Evolutionary conservation across 257 asterid species (phyloP).

Genomic region (Solanum phureja): DNA sequence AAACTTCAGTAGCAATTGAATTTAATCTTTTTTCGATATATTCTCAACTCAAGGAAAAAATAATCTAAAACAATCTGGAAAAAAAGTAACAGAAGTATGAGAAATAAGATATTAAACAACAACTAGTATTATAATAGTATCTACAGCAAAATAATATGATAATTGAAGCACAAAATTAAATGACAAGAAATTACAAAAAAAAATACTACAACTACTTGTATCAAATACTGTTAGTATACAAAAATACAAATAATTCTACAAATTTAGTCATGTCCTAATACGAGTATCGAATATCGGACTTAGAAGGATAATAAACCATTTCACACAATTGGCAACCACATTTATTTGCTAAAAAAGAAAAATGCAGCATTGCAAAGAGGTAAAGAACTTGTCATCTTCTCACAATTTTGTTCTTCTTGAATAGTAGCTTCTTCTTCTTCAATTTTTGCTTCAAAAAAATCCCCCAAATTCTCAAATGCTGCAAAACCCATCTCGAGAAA

Average conservation of each 20-base stretch:
- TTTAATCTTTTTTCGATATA: accelerated
- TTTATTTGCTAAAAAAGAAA: background rate
- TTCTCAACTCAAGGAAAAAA: too few relatives aligned
- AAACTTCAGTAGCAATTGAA: too few relatives aligned
- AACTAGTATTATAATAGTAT: too few relatives aligned
- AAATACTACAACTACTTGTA: too few relatives aligned
- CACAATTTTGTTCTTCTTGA: background rate
- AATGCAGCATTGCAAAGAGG: background rate
- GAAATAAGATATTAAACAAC: too few relatives aligned
- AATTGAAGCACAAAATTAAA: too few relatives aligned
- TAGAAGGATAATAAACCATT: background rate
- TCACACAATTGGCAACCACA: background rate
- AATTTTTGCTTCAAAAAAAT: background rate
- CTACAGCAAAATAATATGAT: too few relatives aligned
- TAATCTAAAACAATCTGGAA: too few relatives aligned
- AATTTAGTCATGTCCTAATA: too few relatives aligned
- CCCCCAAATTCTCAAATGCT: conserved; percentile 19
- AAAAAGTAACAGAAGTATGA: background rate
- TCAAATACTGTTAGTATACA: accelerated
- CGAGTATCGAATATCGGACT: background rate
- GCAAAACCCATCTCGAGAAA: conserved; percentile 12
- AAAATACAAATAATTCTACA: too few relatives aligned
- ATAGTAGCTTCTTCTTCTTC: background rate
- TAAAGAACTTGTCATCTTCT: background rate
- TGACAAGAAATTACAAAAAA: too few relatives aligned